A percentile compares a stretch with the other conserved stretches of the same genome.
phyloP scores from a whole-genome alignment of 495 filamentous ascomycete species.

The Neurospora pannonica region DNA sequence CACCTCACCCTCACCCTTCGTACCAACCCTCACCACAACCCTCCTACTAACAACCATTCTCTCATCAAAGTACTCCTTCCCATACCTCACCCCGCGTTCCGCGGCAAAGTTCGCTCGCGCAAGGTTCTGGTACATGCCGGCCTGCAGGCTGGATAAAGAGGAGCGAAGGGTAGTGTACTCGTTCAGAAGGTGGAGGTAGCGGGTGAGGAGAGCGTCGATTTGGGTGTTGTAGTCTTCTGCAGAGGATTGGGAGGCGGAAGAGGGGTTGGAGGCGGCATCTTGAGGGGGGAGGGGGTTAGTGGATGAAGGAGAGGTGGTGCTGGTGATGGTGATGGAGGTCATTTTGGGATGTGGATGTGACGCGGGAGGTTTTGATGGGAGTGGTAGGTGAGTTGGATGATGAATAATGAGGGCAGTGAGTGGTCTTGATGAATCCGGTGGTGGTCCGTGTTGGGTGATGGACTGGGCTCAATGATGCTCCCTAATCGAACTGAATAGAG shows the following conservation, averaged over 20 bases:
- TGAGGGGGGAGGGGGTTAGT: not conserved
- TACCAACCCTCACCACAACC: constrained; percentile 9
- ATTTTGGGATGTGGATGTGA: not conserved
- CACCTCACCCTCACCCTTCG: not conserved
- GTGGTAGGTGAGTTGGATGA: too few relatives aligned
- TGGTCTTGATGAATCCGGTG: not conserved
- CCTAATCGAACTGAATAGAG: not conserved
- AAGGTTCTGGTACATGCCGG: constrained; percentile 44
- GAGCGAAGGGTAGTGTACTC: constrained; percentile 54
- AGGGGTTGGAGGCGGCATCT: not conserved
- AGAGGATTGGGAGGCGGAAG: not conserved
- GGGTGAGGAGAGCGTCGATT: constrained; percentile 59
- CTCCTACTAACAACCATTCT: constrained; percentile 55
- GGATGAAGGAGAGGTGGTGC: not conserved
- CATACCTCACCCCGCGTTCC: constrained; percentile 52
- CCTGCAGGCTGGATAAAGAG: constrained; percentile 44
- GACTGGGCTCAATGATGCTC: not conserved
- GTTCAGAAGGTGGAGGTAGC: constrained; percentile 62
- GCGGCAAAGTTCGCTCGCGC: constrained; percentile 65
- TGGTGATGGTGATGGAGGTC: not conserved
- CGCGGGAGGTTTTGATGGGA: too few relatives aligned
- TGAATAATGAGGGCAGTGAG: not conserved
- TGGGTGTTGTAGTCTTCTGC: not conserved
- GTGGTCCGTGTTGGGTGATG: not conserved
- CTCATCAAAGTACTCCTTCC: constrained; percentile 59